Percentiles rank a stretch among this genome's conserved stretches.
These are phyloP conservation scores for Rusavskia elegans DNA, from an alignment of 495 filamentous ascomycete species.

Conservation along the genomic window DNA sequence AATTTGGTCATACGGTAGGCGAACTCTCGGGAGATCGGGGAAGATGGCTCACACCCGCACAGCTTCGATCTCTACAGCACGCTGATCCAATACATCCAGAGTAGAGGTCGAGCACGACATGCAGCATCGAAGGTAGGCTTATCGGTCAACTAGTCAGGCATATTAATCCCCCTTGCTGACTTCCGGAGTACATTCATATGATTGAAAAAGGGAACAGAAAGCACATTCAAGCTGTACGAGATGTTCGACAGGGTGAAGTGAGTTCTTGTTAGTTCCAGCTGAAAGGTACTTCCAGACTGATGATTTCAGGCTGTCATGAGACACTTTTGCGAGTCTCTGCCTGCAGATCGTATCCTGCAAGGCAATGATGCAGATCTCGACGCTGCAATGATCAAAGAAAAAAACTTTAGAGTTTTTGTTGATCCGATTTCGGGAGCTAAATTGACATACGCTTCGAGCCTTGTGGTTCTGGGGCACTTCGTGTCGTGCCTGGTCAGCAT, in stretches of 20 bases:
- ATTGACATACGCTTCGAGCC: slow-evolving; percentile 60
- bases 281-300: slow-evolving; percentile 17
- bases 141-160: background rate
- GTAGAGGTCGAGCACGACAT: slow-evolving; percentile 75
- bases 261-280: slow-evolving; percentile 10
- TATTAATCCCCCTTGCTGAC: background rate
- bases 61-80: slow-evolving; percentile 83
- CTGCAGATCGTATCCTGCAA: slow-evolving; percentile 55
- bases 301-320: slow-evolving; percentile 36
- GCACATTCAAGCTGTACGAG: slow-evolving; percentile 37
- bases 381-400: slow-evolving; percentile 36
- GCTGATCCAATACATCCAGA: slow-evolving; percentile 92
- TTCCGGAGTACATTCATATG: slow-evolving; percentile 64
- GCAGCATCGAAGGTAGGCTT: slow-evolving; percentile 37
- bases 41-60: background rate
- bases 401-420: slow-evolving; percentile 36
- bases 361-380: slow-evolving; percentile 44
- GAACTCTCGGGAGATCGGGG: background rate
- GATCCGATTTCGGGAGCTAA: slow-evolving; percentile 59
- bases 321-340: slow-evolving; percentile 57
- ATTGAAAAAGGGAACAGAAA: slow-evolving; percentile 46
- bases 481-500: slow-evolving; percentile 36
- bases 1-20: slow-evolving; percentile 60
- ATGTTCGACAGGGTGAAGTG: slow-evolving; percentile 40
- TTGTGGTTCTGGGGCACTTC: slow-evolving; percentile 50